phyloP scores from a whole-genome alignment of 2,329 filamentous ascomycete genomes.

The Pezicula rhizophila region DNA sequence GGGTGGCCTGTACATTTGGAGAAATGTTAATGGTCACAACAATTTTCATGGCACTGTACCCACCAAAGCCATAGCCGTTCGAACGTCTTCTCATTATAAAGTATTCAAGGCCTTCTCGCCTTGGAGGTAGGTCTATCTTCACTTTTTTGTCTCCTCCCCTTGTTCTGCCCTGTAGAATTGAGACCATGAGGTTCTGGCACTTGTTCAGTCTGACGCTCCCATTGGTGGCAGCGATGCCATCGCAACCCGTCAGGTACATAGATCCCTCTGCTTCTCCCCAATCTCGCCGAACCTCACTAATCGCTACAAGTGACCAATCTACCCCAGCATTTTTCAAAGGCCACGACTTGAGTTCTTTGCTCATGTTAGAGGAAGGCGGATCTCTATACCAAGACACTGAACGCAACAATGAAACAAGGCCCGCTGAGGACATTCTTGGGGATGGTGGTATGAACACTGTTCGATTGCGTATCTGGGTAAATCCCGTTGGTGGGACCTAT shows the following conservation, averaged over 20 bases:
- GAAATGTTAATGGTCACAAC: too few species aligned
- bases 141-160: background rate
- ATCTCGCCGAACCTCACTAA: background rate
- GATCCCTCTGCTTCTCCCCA: background rate
- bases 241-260: background rate
- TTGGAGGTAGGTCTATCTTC: background rate
- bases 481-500: conserved; percentile 57
- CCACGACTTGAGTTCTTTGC: conserved; percentile 32
- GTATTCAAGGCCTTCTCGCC: too few species aligned
- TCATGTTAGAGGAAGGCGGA: conserved; percentile 30
- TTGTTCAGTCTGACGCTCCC: conserved; percentile 2
- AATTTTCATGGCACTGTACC: too few species aligned
- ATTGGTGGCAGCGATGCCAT: conserved; percentile 5
- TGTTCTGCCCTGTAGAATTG: background rate
- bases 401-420: conserved; percentile 29
- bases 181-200: conserved; percentile 1
- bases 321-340: conserved; percentile 29
- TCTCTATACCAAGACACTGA: conserved; percentile 31
- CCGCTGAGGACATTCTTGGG: conserved; percentile 57
- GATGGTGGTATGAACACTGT: conserved; percentile 61
- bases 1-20: too few species aligned
- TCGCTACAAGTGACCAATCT: background rate
- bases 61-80: too few species aligned
- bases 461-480: conserved; percentile 66
- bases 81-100: too few species aligned